Base-by-base conservation (phyloP, 2,329 filamentous ascomycete genomes). In the Ceratocystis colombiana region DNA sequence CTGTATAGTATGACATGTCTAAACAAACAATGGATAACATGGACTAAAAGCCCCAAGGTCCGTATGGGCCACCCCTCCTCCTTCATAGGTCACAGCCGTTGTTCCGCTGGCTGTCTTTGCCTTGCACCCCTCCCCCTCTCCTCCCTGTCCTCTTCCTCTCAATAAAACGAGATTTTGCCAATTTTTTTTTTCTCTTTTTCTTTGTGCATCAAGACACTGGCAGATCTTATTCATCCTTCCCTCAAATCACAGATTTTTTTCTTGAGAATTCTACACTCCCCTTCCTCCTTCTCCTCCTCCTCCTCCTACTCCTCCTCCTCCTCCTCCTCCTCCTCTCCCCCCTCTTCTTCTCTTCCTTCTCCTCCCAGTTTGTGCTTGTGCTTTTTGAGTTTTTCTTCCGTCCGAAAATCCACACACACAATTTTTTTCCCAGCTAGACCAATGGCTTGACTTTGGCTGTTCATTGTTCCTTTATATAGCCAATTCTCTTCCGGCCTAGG, bases 181-280 rank as follows among this genome's bases (percentile, higher is more conserved):
- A 12, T 3, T 12, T 62, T 44, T 61, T 61, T 62, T 25, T 62
- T 25, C n/a, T 46, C 41, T 20, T 30, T 20, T 20, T 20, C 25
- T 41, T 20, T 46, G 61, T 41, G 41, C 41, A 25, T 37, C 41
- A 48, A 63, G 53, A 57, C 53, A 33, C 25, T 57, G 53, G 53
- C 25, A 50, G 61, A 44, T 63, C 41, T 63, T 63, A 46, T 63
- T 46, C 45, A 48, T 46, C 61, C 41, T 50, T 63, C 61, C 37
- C 59, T 62, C 20, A 45, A 37, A 22, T 45, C 59, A 44, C 6
- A 33, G 22, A 62, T 48, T 46, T 61, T 50, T 61, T 65, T 61
- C 44, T 53, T 33, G 45, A 25, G 12, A 59, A 61, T 53, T 46
- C 55, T 33, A 20, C 22, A 50, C 65, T 63, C 61, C 59, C 65